Base-by-base conservation (phyloP, 139 green algal genomes). In the Prasinococcaceae sp. region DNA sequence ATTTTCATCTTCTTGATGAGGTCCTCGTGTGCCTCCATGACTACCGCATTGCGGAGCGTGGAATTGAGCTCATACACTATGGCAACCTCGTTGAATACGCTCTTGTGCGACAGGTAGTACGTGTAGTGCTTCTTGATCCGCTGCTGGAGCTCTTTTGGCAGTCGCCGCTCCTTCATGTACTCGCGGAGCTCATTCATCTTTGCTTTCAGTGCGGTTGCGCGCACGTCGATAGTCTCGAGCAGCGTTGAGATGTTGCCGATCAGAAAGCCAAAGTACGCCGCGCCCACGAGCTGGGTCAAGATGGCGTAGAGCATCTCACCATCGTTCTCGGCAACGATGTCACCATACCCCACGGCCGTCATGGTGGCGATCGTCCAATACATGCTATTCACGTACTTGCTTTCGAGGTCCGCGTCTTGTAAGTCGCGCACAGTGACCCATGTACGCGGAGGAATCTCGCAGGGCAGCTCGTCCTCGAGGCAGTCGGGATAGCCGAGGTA, bases 261-360 rank as follows among this genome's bases (percentile, higher is more conserved):
- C 40, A 74, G 23, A 37, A 60, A 60, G 56, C 51, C 51, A 49
- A 60, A 60, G 37, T 53, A 20, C 16, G n/a, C 22, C 4, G 51
- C 57, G 2, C 68, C 68, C 30, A 76, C 40, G 30, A 71, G 32
- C 70, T 68, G 66, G 14, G 48, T 29, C 3, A 71, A 32, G 48
- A 71, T 71, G 22, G 61, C 53, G 29, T 65, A 63, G 20, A 76
- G 50, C 44, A 32, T 65, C 43, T 68, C 58, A 4, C 30, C 46
- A 6, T 55, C 30, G 36, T 65, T 64, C 6, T 30, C 50, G 20
- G 66, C 52, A 3, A 30, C 52, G 6, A 74, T 50, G 53, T 74
- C 66, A 30, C 66, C 66, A 37, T 74, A 74, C 8, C 66, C 66
- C 0, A 74, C 66, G 2, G 53, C 67, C 6, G 66, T 65, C 53